Evolutionary conservation across 177 flowering plant species (phyloP).

Genomic region (Telopea speciosissima): DNA sequence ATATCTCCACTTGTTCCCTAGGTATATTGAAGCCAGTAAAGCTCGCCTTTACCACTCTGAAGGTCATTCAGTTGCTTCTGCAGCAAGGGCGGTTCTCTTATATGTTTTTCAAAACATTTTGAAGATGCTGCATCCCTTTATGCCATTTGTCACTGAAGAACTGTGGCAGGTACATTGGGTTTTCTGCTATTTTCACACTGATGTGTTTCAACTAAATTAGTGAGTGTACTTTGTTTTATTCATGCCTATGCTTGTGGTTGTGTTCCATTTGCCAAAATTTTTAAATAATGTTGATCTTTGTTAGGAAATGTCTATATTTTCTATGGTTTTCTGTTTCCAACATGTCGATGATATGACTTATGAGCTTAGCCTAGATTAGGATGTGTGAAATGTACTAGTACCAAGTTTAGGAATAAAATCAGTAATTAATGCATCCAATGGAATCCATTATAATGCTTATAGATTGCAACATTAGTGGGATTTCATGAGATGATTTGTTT

Average conservation of each 20-base stretch:
- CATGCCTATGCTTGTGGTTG: not conserved
- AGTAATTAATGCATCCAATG: not conserved
- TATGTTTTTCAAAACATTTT: slow-evolving; percentile 80
- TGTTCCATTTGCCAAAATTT: not conserved
- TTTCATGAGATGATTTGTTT: too few relatives aligned
- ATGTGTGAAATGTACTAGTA: not conserved
- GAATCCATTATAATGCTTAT: not conserved
- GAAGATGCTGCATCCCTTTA: slow-evolving; percentile 87
- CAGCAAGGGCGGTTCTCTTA: slow-evolving; percentile 72
- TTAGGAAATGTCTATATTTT: not conserved
- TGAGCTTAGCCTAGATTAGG: not conserved
- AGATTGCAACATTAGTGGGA: not conserved
- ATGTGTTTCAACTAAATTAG: not conserved
- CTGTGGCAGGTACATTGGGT: slow-evolving; percentile 76
- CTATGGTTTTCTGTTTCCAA: not conserved
- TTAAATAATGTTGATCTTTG: not conserved
- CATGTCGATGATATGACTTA: not conserved
- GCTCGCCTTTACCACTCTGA: slow-evolving; percentile 70
- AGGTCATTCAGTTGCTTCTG: slow-evolving; percentile 34
- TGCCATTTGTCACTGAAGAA: slow-evolving; percentile 97
- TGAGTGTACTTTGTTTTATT: not conserved
- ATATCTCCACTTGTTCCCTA: slow-evolving; percentile 20
- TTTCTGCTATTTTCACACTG: not conserved
- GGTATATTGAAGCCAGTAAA: slow-evolving; percentile 99
- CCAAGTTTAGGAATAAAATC: not conserved